Conservation (phyloP, 1,284 basidiomycete genomes). For the Ceratobasidium sp. region DNA sequence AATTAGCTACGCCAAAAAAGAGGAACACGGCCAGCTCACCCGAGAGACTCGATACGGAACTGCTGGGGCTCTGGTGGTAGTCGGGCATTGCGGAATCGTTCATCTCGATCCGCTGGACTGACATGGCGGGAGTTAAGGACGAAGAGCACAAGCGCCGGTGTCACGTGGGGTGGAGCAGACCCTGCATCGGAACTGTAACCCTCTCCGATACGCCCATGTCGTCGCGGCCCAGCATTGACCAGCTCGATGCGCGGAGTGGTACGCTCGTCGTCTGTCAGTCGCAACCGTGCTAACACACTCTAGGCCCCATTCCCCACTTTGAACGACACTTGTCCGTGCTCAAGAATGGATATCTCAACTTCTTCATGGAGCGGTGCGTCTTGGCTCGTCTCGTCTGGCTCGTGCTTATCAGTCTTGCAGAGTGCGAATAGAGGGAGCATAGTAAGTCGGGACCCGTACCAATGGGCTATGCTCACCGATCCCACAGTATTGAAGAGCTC, state of each 20-base stretch:
- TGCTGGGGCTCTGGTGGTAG: slow-evolving; percentile 39
- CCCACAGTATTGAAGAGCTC: slow-evolving; percentile 35
- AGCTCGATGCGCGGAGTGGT: slow-evolving; percentile 42
- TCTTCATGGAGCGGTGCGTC: slow-evolving; percentile 86
- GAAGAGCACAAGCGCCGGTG: background rate
- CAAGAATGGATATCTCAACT: slow-evolving; percentile 80
- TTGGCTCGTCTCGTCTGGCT: slow-evolving; percentile 38
- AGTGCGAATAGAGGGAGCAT: slow-evolving; percentile 83
- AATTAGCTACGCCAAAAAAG: background rate
- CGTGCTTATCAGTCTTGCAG: slow-evolving; percentile 60
- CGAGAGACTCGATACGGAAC: slow-evolving; percentile 37
- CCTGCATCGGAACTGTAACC: slow-evolving; percentile 20
- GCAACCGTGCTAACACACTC: background rate
- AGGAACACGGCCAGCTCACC: background rate
- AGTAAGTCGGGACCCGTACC: slow-evolving; percentile 67
- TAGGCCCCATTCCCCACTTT: slow-evolving; percentile 75
- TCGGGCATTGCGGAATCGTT: slow-evolving; percentile 15
- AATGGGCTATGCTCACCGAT: background rate
- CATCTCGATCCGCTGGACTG: background rate
- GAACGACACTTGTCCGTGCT: slow-evolving; percentile 77
- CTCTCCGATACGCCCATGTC: slow-evolving; percentile 29
- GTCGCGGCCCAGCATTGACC: slow-evolving; percentile 32
- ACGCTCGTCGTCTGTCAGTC: background rate
- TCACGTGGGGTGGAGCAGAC: slow-evolving; percentile 28
- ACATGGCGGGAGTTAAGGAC: background rate